Percentiles rank a stretch among this genome's conserved stretches.
Conservation (phyloP, 805 yeast genomes). For the Phaffomyces antillensis region DNA sequence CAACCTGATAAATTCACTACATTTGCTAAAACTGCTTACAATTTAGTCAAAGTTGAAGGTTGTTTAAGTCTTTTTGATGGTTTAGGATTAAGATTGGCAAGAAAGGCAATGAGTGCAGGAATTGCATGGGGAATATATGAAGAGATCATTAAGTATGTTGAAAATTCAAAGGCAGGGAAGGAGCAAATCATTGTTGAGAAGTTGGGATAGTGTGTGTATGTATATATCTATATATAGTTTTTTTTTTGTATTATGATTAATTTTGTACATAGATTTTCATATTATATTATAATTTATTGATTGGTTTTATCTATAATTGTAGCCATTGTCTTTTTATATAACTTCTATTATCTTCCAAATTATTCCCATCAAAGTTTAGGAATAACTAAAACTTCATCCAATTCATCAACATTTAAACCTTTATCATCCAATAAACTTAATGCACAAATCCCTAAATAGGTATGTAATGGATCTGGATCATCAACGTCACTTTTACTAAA, state of each 20-base stretch:
- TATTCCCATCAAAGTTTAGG: background rate
- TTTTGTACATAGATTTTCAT: too few species aligned
- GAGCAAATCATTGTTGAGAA: too few species aligned
- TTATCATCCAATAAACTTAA: slow-evolving; percentile 20
- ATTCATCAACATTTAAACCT: background rate
- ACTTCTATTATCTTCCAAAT: too few species aligned
- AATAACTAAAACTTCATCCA: background rate
- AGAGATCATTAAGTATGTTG: slow-evolving; percentile 50
- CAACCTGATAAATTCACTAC: slow-evolving; percentile 40
- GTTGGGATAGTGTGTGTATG: background rate
- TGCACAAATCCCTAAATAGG: slow-evolving; percentile 54
- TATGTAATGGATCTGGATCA: slow-evolving; percentile 66
- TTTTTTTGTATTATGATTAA: background rate
- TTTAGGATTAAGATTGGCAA: slow-evolving; percentile 63
- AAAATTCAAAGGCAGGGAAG: background rate
- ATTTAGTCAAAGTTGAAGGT: slow-evolving; percentile 40
- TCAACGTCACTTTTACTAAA: slow-evolving; percentile 60
- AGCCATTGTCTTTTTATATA: too few species aligned
- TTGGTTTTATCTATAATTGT: too few species aligned
- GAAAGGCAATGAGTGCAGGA: slow-evolving; percentile 90
- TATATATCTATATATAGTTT: background rate
- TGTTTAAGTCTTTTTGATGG: slow-evolving; percentile 70
- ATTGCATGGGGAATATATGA: slow-evolving; percentile 97
- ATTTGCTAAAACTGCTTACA: slow-evolving; percentile 32
- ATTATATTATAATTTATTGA: too few species aligned